Base-by-base conservation (phyloP, 176 grass and related monocot species). In the Saccharum spontaneum region DNA sequence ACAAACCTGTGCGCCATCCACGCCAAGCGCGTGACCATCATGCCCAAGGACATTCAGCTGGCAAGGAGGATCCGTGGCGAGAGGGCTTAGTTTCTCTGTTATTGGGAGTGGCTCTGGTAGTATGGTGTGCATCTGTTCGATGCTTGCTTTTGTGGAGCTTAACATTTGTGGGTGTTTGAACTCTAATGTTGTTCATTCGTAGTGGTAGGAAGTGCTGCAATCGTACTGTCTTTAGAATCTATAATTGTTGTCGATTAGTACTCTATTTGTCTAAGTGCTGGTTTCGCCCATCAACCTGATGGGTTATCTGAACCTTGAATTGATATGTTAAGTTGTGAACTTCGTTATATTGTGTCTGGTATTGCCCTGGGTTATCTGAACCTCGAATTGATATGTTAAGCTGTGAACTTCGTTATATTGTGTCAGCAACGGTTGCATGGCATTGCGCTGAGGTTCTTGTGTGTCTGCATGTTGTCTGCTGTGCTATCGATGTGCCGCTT, bases 41-140 rank as follows among this genome's bases (percentile, higher is more conserved):
- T 93, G 91, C 91, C 91, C 44, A 93, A 90, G 85, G 91, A 93
- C 83, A 93, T 93, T 87, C 91, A 93, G 88, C 81, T 90, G 66
- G 91, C 91, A 18, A 73, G 85, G 88, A 90, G 91, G 81, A 93
- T 93, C 88, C 81, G 88, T 26, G 91, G 91, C 4, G 91, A 93
- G 81, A 93, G 91, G 88, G 88, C 88, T 31, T 93, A 85, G 85
- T 23, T 23, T 65, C 52, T 7, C 48, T 30, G 11, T 45, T 10
- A 6, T 61, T 61, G 34, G 37, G 26, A 60, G 26, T 59, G 18
- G 39, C 78, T 73, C 43, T 20, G 7, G 57, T 24, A 61, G 22
- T 61, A 61, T 73, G 18, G 24, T n/a, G 61, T 28, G 73, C 38
- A 52, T 76, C 74, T 40, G 50, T 33, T 59, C 34, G 2, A 61